Conservation (phyloP, 208 protist genomes). For the Leishmania arabica region DNA sequence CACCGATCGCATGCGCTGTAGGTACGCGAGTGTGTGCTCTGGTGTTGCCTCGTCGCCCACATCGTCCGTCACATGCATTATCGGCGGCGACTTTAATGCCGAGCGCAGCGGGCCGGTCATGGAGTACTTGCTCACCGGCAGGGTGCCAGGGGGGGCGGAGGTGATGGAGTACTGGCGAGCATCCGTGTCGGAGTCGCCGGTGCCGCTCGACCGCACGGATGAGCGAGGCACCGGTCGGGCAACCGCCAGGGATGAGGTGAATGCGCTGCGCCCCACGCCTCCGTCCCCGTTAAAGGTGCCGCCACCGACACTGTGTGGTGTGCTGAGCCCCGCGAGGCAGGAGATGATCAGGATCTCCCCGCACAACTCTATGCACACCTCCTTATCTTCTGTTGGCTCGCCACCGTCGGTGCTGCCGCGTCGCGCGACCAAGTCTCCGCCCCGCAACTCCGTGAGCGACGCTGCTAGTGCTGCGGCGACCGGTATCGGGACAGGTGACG, state of each 20-base stretch:
- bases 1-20: slow-evolving; percentile 7
- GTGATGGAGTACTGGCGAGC: slow-evolving; percentile 56
- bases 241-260: background rate
- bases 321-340: background rate
- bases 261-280: background rate
- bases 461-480: background rate
- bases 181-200: background rate
- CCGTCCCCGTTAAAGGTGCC: background rate
- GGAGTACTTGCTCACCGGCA: slow-evolving; percentile 47
- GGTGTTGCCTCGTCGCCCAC: background rate
- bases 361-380: background rate
- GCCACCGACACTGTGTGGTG: background rate
- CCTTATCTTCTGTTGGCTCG: slow-evolving; percentile 7
- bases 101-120: slow-evolving; percentile 56
- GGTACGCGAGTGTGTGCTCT: slow-evolving; percentile 16
- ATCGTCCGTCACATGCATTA: slow-evolving; percentile 44
- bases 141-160: slow-evolving; percentile 34
- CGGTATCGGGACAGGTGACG: background rate
- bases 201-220: slow-evolving; percentile 10
- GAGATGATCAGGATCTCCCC: background rate
- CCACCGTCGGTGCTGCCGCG: slow-evolving; percentile 14
- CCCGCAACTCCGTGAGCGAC: background rate
- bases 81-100: slow-evolving; percentile 86
- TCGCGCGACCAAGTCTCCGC: slow-evolving; percentile 9
- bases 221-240: background rate